Evolutionary conservation across 2,329 filamentous ascomycete genomes (phyloP), one percentile per base, ranked within the genome.

Genomic region (Stemphylium vesicarium): DNA sequence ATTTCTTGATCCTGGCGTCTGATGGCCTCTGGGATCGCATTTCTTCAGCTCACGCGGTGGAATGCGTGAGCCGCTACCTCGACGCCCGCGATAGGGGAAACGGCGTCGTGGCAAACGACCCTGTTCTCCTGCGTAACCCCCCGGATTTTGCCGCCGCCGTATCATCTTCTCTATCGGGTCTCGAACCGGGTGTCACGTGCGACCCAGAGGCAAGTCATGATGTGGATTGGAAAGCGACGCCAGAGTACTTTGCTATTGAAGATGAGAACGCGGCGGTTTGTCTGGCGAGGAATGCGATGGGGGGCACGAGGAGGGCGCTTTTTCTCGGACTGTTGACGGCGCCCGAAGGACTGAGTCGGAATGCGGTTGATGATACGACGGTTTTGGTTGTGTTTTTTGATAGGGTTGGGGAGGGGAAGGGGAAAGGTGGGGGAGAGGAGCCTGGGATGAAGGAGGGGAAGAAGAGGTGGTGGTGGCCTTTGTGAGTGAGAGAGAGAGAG

Each of bases 1-100:
- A 83, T 44, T 90, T 90, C 63, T 70, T 89, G 46, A 87, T 91
- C 57, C 77, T 90, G 60, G 88, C 86, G 0, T 84, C 82, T 0
- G 88, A 91, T 61, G 88, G 88, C 0, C 68, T 90, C 1, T 91
- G 88, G 82, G 85, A 90, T 57, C 78, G 78, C 43, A 79, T 89
- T 18, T 80, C 79, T 10, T 86, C 75, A 57, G 77, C 82, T 38
- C 77, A 88, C 59, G 85, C 84, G 0, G 85, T 88, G 1, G 76
- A 81, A 18, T 79, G 86, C 26, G 82, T 88, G 0, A 78, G 79
- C 33, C 77, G 75, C 54, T 90, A 87, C 85, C 68, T 83, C 10
- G 75, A 75, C 20, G 72, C 75, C 32, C 69, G 72, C 45, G 69
- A 66, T n/a, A 64, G 65, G 7, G 66, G 68, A 12, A 46, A 53